Evolutionary conservation across 768 basidiomycete genomes (phyloP).

Genomic region (Tulasnella sp.): DNA sequence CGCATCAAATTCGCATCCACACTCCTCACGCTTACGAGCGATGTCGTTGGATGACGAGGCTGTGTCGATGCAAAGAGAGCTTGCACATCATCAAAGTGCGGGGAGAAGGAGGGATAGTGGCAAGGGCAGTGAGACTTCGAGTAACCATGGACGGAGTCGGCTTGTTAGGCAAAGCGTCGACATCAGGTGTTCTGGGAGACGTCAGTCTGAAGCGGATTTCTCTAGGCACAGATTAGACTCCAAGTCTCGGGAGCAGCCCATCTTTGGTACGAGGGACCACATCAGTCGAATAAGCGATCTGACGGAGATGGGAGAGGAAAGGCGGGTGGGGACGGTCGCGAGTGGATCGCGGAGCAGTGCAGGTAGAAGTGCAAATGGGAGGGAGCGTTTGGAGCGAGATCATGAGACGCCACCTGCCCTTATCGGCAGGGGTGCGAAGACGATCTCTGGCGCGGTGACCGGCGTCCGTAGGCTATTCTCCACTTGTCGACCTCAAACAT

Average conservation of each 20-base stretch:
- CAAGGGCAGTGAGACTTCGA: no score
- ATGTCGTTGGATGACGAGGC: conserved; percentile 10
- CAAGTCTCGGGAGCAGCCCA: not conserved
- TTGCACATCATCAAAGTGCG: not conserved
- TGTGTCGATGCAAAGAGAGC: not conserved
- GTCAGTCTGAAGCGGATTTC: no score
- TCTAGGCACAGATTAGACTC: no score
- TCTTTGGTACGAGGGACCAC: not conserved
- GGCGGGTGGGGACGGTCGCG: not conserved
- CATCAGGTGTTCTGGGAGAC: not conserved
- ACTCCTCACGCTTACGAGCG: conserved; percentile 1
- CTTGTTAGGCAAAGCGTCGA: conserved; percentile 7
- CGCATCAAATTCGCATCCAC: no score
- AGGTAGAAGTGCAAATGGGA: not conserved
- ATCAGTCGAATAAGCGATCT: not conserved
- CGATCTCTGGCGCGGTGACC: no score
- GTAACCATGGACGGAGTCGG: no score
- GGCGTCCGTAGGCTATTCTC: not conserved
- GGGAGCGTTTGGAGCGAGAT: no score
- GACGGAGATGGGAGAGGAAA: not conserved
- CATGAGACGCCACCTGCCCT: no score
- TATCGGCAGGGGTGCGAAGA: no score
- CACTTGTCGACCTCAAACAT: conserved; percentile 5
- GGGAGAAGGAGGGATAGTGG: conserved; percentile 4
- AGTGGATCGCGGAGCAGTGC: not conserved